phyloP scores from a whole-genome alignment of 768 basidiomycete species.

The Wakefieldia striispora region DNA sequence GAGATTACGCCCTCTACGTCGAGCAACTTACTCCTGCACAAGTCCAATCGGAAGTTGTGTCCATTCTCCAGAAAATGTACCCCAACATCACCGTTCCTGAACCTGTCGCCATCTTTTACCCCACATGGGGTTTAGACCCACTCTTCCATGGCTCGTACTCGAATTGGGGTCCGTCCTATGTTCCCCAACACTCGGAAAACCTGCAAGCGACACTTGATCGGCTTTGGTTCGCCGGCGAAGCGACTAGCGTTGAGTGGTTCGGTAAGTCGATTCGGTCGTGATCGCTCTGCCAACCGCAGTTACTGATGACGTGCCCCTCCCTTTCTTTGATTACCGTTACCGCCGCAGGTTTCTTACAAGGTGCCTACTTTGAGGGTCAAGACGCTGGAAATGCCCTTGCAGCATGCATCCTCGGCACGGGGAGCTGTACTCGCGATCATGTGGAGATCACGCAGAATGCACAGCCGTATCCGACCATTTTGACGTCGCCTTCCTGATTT shows the following conservation, averaged over 20 bases:
- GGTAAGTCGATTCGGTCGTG: constrained; percentile 37
- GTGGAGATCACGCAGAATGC: constrained; percentile 30
- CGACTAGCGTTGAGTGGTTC: constrained; percentile 54
- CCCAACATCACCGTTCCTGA: constrained; percentile 52
- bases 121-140: constrained; percentile 53
- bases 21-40: constrained; percentile 48
- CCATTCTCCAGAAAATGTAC: constrained; percentile 59
- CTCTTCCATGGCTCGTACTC: constrained; percentile 50
- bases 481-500: background rate
- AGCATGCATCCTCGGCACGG: constrained; percentile 35
- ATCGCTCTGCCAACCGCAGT: background rate
- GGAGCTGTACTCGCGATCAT: constrained; percentile 27
- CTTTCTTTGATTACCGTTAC: too few species aligned
- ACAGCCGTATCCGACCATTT: constrained; percentile 24
- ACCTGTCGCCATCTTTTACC: constrained; percentile 54
- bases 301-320: background rate
- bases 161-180: constrained; percentile 67
- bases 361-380: constrained; percentile 56
- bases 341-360: constrained; percentile 51
- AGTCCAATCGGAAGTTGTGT: constrained; percentile 53
- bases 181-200: constrained; percentile 51
- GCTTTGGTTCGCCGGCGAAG: constrained; percentile 66
- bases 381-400: constrained; percentile 39
- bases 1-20: constrained; percentile 59
- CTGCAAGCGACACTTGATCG: constrained; percentile 51